These are phyloP conservation scores for Mortierella alpina DNA, from an alignment of 192 early-diverging fungal genomes.

Conservation along the genomic window DNA sequence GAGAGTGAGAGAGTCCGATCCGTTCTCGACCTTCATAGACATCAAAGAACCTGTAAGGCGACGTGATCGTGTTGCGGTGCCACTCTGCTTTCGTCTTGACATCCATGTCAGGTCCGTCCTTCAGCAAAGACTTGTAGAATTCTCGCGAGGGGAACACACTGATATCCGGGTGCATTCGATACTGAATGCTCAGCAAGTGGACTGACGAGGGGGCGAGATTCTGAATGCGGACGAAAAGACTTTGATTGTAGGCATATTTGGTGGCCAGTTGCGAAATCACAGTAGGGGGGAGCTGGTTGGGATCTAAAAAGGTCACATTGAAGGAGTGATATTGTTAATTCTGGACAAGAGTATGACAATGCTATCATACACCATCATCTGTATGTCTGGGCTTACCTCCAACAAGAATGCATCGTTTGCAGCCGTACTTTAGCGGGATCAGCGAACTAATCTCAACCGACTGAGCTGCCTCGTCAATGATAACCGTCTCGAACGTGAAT, in stretches of 20 bases:
- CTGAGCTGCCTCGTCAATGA: conserved; percentile 98
- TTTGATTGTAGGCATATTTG: conserved; percentile 83
- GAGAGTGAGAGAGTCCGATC: conserved; percentile 70
- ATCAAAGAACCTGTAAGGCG: conserved; percentile 87
- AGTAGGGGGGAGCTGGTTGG: conserved; percentile 93
- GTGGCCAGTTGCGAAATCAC: conserved; percentile 80
- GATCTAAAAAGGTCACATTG: conserved; percentile 64
- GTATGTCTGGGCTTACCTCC: conserved; percentile 66
- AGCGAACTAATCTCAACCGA: conserved; percentile 87
- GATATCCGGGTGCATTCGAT: conserved; percentile 96
- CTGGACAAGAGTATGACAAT: background rate
- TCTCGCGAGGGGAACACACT: conserved; percentile 79
- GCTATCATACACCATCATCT: background rate
- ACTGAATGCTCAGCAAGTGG: conserved; percentile 91
- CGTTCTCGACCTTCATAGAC: conserved; percentile 74
- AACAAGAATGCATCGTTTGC: conserved; percentile 85
- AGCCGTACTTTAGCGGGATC: conserved; percentile 89
- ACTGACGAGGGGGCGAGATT: conserved; percentile 70
- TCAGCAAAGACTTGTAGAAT: conserved; percentile 83
- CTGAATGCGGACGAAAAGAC: conserved; percentile 91
- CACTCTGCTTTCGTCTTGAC: conserved; percentile 73
- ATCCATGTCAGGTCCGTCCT: conserved; percentile 80
- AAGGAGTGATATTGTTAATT: background rate
- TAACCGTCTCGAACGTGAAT: conserved; percentile 83
- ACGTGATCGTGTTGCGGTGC: conserved; percentile 72